Evolutionary conservation across 2,329 filamentous ascomycete species (phyloP), one percentile per base, ranked within the genome.

Genomic region (Phialophora chinensis): DNA sequence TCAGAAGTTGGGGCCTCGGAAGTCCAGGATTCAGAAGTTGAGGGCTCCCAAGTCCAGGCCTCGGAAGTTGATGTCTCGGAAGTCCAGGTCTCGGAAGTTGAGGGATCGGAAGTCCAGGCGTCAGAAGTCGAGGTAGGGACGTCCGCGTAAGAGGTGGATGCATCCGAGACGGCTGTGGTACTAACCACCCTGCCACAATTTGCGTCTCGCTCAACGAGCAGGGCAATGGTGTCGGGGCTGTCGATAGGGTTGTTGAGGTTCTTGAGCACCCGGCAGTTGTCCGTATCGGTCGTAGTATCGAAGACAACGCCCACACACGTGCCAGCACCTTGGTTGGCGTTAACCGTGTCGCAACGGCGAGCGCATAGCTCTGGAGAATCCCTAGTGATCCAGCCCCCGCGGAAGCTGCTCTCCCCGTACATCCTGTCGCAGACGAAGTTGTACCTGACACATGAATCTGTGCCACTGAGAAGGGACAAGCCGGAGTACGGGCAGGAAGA

Each of bases 381-480:
- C 52, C 47, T 60, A 25, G 57, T 61, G 3, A 61, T 55, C 35
- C 35, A 29, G 42, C 38, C 31, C 29, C 77, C 11, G 82, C 63
- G 11, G 78, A 75, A 27, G 79, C 80, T 20, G 77, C 80, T 78
- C 57, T 85, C 86, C 54, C 81, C 85, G 65, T 88, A 76, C 62
- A 82, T 81, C 42, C 79, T 80, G 25, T 77, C 80, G 73, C 81
- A 81, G 33, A 74, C 66, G 67, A 79, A 68, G 25, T 61, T 60
- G 59, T 71, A 71, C 31, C n/a, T 53, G 33, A 54, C 63, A 35
- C 66, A 68, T 23, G 38, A 27, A n/a, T 59, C 42, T 10, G 33
- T 38, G 31, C 23, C 42, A 33, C 55, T 60, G 29, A 50, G 29
- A 42, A 60, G 27, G 50, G 27, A 38, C 38, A 54, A 17, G 14